A percentile compares a stretch with the other conserved stretches of the same genome.
Evolutionary conservation across 805 yeast species (phyloP).

Genomic region (Yamadazyma kitorensis): DNA sequence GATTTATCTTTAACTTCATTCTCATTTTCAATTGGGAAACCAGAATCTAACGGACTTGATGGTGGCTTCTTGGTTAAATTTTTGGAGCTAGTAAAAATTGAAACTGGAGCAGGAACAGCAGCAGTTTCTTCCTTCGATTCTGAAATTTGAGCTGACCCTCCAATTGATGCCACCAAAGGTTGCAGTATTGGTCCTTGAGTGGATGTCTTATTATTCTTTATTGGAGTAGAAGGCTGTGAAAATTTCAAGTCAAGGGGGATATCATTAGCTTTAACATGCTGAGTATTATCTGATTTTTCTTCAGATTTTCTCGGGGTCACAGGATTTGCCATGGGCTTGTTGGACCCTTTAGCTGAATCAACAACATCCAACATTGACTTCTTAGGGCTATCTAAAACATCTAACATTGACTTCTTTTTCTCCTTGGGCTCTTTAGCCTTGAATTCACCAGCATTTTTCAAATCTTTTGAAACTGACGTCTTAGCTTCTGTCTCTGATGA

Average conservation of each 20-base stretch:
- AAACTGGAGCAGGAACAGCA: too few relatives aligned
- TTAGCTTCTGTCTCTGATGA: too few relatives aligned
- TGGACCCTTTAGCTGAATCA: too few relatives aligned
- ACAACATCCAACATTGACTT: not conserved
- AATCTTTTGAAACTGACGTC: not conserved
- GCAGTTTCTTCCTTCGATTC: conserved; percentile 1
- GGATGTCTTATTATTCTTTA: not conserved
- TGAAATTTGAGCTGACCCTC: too few relatives aligned
- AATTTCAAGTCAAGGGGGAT: conserved; percentile 11
- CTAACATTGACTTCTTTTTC: not conserved
- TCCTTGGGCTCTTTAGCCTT: not conserved
- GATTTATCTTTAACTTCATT: conserved; percentile 6
- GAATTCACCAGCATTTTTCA: not conserved
- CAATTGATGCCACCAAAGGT: not conserved
- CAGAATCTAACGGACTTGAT: conserved; percentile 2
- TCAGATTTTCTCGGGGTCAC: not conserved
- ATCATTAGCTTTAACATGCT: too few relatives aligned
- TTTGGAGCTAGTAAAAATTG: too few relatives aligned
- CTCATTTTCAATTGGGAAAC: not conserved
- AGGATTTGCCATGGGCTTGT: not conserved
- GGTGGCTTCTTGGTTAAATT: conserved; percentile 10
- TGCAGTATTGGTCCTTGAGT: not conserved
- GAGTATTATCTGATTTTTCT: not conserved
- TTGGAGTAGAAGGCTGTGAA: conserved; percentile 2
- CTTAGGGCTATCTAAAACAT: too few relatives aligned